Evolutionary conservation across 345 rosid species (phyloP), one percentile per base, ranked within the genome.

Genomic region (Syzygium aromaticum): DNA sequence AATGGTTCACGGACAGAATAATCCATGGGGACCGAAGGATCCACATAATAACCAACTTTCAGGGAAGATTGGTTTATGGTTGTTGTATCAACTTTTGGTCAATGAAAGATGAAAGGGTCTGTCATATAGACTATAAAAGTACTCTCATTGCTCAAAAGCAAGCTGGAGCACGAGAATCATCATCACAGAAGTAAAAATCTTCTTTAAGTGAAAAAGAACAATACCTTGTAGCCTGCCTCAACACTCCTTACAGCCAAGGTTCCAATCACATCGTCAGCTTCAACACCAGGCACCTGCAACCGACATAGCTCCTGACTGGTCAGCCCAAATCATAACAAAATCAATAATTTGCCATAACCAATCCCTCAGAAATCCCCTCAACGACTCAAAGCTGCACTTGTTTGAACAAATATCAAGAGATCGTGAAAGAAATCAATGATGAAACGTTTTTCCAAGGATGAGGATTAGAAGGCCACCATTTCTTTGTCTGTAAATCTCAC

Each of bases 251-350:
- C 85, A 86, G 98, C 99, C 93, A 98, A 89, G 38, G 99, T 96
- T 86, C 99, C 99, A 88, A 98, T 95, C 86, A 98, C 99, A 88
- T 98, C 99, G 89, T 96, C 99, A 82, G 99, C 99, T 94, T 98
- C 99, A 87, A 98, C 99, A 85, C 99, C 99, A 63, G 98, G 96
- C 87, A 96, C 97, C 98, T 97, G 92, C 86, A 91, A 88, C 92
- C 56, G 43, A 67, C 82, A 86, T 87, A 86, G 88, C 88, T 87
- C 67, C 88, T 87, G 84, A 87, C 90, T 85, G 90, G 84, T 89
- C 73, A 90, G 87, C 52, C 11, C 21, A 57, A 80, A 77, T 61
- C 22, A 51, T 61, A 1, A 52, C 27, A 46, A 21, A n/a, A 43
- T 86, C 52, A 27, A 80, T 53, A 86, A 25, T 46, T 51, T 25